Base-by-base conservation (phyloP, 345 rosid genomes). In the Pseudoturritis turrita region DNA sequence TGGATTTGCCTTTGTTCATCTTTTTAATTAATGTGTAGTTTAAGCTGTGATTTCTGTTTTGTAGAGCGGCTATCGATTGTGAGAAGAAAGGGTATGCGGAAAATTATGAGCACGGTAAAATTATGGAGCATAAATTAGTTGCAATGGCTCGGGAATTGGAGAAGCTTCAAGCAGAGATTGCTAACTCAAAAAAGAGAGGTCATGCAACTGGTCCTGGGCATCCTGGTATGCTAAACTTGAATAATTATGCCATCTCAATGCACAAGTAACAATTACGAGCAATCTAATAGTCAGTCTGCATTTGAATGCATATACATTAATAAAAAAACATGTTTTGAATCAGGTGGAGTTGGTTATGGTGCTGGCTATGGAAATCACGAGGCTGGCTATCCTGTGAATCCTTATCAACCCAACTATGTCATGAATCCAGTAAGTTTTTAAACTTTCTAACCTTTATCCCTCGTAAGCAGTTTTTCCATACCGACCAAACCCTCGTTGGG, bases 81-180 rank as follows among this genome's bases (percentile, higher is more conserved):
- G 99, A 95, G 83, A 95, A 95, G 90, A 95, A 95, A 84, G 93
- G 96, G 62, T 91, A 88, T 68, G 97, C 99, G 0, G 97, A 95
- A 35, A 95, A 91, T 70, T 95, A 88, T 60, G 99, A 95, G 71
- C 97, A 89, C 68, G 97, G 96, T 23, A 87, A 88, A 76, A 82
- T 77, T 49, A 95, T 95, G 97, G 96, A 89, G 87, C 89, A 88
- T 46, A 95, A 95, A 49, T 77, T 95, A 87, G 77, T 95, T 63
- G 81, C 91, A 63, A 95, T 95, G 96, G 93, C 96, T 71, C 81
- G 96, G 25, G 99, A 95, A 72, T 36, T 95, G 82, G 97, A 95
- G 82, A 95, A 95, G 77, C 99, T 95, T 71, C 84, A 89, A 39
- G 92, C 99, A 19, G 99, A 95, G 82, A 83, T 88, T 68, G 96